Evolutionary conservation across 1,284 basidiomycete species (phyloP), one percentile per base, ranked within the genome.

Genomic region (Anthracocystis panici-leucophaei): DNA sequence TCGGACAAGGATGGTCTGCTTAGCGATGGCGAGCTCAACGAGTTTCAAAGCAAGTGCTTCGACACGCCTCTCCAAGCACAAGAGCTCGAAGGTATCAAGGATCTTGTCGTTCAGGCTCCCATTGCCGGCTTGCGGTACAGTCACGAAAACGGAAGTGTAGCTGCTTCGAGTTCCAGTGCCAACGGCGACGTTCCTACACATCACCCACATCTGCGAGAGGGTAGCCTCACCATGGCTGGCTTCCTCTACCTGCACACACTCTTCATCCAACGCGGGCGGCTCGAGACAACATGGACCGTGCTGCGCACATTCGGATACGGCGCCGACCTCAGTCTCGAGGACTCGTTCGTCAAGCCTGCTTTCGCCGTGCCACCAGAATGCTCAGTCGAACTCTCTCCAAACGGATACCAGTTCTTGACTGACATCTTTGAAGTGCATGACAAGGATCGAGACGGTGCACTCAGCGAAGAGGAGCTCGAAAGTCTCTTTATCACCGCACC

Each of bases 251-350:
- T 99, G 12, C 95, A 98, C 85, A 97, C 95, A 5, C 93, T 92
- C 78, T 99, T 99, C 87, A 97, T 99, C 72, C 96, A 97, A 87
- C 91, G 93, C 57, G 97, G 96, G 14, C 89, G 97, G 48, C 89
- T 97, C 75, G 96, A 99, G 86, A 99, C 97, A 27, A 98, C 96
- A 1, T 99, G 96, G 96, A 96, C 94, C 2, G 95, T 97, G 4
- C 87, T 99, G 73, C 89, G 95, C 67, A 93, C 92, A 80, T 98
- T 97, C 85, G 96, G 96, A 1, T 99, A 99, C 84, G 96, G 92
- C 45, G 95, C 97, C 84, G 94, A 97, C 84, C 86, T 99, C 70
- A 91, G 91, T 76, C 87, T 99, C 63, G 72, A 79, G 27, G 60
- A 72, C 51, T 69, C 67, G 52, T 77, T 74, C 56, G 78, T 66